Conservation (phyloP, 208 protist genomes). For the Acanthamoeba royreba region DNA sequence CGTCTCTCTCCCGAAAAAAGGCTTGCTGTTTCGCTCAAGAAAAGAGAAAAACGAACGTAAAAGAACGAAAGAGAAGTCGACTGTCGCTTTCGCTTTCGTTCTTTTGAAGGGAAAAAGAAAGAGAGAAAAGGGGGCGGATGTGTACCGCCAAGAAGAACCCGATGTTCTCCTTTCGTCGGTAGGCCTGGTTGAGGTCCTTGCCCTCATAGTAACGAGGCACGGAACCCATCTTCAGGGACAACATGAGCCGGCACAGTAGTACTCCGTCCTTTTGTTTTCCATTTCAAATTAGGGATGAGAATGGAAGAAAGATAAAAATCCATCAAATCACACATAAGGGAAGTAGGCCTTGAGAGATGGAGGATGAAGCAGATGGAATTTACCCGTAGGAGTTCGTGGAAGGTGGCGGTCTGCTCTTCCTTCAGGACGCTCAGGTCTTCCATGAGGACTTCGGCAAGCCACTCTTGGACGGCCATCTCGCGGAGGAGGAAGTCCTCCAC, state of each 20-base stretch:
- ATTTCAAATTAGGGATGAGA: background rate
- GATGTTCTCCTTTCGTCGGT: constrained; percentile 2
- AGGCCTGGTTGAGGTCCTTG: background rate
- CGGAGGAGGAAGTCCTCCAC: background rate
- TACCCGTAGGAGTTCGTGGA: background rate
- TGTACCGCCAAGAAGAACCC: background rate
- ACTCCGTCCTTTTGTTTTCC: background rate
- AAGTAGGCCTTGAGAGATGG: background rate
- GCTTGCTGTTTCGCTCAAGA: background rate
- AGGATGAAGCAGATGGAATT: background rate
- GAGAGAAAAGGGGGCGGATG: background rate
- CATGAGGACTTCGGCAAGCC: background rate
- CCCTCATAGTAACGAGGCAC: background rate
- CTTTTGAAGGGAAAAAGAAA: background rate
- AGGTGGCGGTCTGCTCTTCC: background rate
- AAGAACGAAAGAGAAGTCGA: background rate
- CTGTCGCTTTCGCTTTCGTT: background rate
- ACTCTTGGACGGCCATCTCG: background rate
- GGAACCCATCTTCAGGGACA: background rate
- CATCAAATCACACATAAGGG: background rate
- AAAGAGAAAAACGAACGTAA: background rate
- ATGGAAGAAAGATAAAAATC: background rate
- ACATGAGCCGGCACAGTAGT: background rate
- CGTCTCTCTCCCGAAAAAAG: no score
- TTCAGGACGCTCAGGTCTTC: background rate